Conservation (phyloP, 2,329 filamentous ascomycete genomes). For the Scopulariopsis brevicaulis region DNA sequence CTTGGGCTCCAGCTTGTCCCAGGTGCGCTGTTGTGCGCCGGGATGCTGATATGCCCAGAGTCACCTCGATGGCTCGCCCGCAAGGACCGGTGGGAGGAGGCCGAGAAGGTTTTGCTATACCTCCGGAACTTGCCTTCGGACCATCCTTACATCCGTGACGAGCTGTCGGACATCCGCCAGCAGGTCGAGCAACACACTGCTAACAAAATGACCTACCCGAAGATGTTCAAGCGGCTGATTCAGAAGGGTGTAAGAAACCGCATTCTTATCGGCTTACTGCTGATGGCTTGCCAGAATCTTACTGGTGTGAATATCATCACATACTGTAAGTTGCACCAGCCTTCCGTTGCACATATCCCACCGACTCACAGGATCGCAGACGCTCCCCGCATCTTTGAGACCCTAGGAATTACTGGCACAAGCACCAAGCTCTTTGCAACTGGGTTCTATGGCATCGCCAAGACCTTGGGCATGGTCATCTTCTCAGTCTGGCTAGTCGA, state of each 20-base stretch:
- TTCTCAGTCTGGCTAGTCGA: constrained; percentile 34
- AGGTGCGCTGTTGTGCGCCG: constrained; percentile 47
- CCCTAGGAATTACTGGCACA: constrained; percentile 21
- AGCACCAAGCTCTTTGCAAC: constrained; percentile 41
- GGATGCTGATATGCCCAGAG: constrained; percentile 49
- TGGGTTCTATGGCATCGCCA: constrained; percentile 67
- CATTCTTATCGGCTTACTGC: not conserved
- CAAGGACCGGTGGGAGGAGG: not conserved
- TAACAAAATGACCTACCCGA: constrained; percentile 16
- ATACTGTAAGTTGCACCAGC: constrained; percentile 10
- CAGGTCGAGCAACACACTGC: not conserved
- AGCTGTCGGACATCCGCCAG: not conserved
- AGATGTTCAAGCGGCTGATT: not conserved
- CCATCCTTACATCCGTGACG: not conserved
- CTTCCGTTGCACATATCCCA: constrained; percentile 61
- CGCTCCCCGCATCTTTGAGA: constrained; percentile 22
- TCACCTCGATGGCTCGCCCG: constrained; percentile 47
- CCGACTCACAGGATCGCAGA: constrained; percentile 13
- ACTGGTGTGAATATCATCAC: not conserved
- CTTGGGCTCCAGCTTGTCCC: constrained; percentile 34
- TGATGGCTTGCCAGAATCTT: not conserved
- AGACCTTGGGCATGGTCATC: constrained; percentile 38
- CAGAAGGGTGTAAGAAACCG: not conserved
- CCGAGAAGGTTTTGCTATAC: not conserved
- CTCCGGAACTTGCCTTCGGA: not conserved